Evolutionary conservation across 805 yeast genomes (phyloP).

Genomic region (Barnettozyma vustinii): DNA sequence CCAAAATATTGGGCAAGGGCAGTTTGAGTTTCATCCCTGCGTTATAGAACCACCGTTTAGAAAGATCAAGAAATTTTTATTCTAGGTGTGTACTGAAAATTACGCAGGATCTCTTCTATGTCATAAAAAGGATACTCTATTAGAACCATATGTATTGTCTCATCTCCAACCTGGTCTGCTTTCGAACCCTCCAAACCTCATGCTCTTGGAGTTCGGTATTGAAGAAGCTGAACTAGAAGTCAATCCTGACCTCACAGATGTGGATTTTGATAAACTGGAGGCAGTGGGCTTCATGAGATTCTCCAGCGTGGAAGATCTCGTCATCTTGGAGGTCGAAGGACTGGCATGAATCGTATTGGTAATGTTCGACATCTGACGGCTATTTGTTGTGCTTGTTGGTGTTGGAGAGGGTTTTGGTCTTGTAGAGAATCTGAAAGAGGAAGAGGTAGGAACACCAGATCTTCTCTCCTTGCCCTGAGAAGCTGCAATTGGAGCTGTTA

Average conservation of each 20-base stretch:
- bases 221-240: neutral
- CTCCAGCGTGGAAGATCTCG: conserved; percentile 17
- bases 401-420: neutral
- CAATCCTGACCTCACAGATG: conserved; percentile 6
- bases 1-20: neutral
- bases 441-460: conserved; percentile 4
- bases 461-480: conserved; percentile 1
- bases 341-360: conserved; percentile 4
- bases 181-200: neutral
- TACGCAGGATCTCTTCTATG: neutral
- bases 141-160: neutral
- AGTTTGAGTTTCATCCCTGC: neutral
- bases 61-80: neutral
- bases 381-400: neutral
- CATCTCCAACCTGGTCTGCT: neutral
- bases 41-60: no score
- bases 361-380: conserved; percentile 11
- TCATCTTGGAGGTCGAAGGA: conserved; percentile 8
- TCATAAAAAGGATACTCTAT: neutral
- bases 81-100: neutral
- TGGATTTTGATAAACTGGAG: conserved; percentile 19
- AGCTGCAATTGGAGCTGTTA: neutral
- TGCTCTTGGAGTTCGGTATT: neutral
- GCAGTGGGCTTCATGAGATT: conserved; percentile 20
- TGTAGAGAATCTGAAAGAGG: conserved; percentile 5